A percentile compares a stretch with the other conserved stretches of the same genome.
These are phyloP conservation scores for Pseudogymnoascus sp. DNA, from an alignment of 2,329 filamentous ascomycete species.

Conservation along the genomic window DNA sequence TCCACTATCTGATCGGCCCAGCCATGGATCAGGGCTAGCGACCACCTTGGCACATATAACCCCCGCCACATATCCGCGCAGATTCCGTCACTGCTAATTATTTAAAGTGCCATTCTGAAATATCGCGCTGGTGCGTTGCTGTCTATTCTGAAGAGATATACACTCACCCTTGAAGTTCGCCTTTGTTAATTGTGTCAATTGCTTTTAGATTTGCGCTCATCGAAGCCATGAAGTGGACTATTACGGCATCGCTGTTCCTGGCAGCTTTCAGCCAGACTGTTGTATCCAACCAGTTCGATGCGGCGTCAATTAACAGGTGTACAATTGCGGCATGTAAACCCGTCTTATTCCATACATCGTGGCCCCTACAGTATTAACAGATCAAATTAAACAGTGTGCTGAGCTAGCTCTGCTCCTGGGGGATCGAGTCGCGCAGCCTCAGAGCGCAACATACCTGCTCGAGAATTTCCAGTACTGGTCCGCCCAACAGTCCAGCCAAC, in stretches of 20 bases:
- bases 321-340: background rate
- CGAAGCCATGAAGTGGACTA: background rate
- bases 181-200: background rate
- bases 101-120: background rate
- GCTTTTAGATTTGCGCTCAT: background rate
- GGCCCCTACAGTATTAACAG: background rate
- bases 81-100: background rate
- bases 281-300: background rate
- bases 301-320: background rate
- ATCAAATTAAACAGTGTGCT: background rate
- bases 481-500: conserved; percentile 24
- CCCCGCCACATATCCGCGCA: background rate
- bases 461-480: conserved; percentile 29
- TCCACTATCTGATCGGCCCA: background rate
- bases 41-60: background rate
- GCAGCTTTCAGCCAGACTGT: background rate
- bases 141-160: background rate
- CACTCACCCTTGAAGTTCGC: background rate
- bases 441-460: background rate
- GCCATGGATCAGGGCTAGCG: background rate
- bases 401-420: background rate
- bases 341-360: background rate
- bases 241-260: background rate
- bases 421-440: background rate
- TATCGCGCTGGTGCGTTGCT: background rate